A percentile compares a stretch with the other conserved stretches of the same genome.
phyloP scores from a whole-genome alignment of 192 early-diverging fungal species.

The Linnemannia hyalina region DNA sequence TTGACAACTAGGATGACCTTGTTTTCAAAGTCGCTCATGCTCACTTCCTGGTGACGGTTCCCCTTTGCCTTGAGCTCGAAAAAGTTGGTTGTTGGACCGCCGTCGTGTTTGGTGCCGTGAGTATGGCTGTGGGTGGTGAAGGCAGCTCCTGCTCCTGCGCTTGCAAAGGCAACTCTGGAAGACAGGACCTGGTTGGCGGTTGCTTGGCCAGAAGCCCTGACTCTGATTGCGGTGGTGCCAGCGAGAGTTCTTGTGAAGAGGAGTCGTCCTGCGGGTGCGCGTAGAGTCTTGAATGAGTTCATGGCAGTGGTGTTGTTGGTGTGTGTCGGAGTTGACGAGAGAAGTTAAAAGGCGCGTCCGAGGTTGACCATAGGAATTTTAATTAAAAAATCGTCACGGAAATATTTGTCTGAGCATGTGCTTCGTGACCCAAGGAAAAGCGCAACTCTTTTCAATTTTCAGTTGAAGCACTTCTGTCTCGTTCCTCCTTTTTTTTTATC shows the following conservation, averaged over 20 bases:
- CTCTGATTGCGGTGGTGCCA: not conserved
- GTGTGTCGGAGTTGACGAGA: no score
- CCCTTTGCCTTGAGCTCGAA: constrained; percentile 67
- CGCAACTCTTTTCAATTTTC: not conserved
- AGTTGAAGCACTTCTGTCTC: not conserved
- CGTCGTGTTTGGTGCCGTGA: not conserved
- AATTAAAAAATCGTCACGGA: no score
- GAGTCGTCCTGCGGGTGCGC: not conserved
- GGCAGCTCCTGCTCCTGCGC: not conserved
- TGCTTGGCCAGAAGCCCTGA: not conserved
- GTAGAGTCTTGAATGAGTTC: not conserved
- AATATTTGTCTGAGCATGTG: not conserved
- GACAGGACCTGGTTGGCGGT: not conserved
- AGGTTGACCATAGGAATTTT: no score
- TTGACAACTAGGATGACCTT: constrained; percentile 92
- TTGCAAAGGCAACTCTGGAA: not conserved
- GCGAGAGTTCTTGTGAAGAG: not conserved
- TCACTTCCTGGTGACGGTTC: constrained; percentile 63
- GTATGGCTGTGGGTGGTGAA: not conserved
- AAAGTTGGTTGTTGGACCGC: constrained; percentile 32
- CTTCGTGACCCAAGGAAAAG: not conserved
- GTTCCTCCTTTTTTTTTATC: no score
- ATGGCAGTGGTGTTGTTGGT: not conserved
- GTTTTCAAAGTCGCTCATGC: constrained; percentile 68
- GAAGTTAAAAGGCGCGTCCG: no score